These are phyloP conservation scores for Mycena leptocephala DNA, from an alignment of 768 basidiomycete species.

Conservation along the genomic window DNA sequence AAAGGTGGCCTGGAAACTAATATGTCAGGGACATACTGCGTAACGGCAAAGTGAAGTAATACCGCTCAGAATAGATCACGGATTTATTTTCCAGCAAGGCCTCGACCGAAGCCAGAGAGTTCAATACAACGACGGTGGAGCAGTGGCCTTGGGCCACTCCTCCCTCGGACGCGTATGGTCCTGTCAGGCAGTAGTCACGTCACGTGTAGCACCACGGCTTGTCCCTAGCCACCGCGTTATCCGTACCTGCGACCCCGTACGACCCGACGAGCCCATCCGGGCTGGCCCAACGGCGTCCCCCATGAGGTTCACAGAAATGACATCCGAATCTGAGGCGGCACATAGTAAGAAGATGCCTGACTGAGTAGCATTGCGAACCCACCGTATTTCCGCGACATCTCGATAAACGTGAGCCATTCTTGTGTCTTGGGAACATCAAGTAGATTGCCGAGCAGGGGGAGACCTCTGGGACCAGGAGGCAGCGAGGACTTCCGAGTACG, in stretches of 20 bases:
- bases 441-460: constrained; percentile 11
- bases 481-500: background rate
- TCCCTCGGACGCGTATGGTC: too few relatives aligned
- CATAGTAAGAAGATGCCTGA: too few relatives aligned
- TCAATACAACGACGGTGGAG: background rate
- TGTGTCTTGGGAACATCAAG: constrained; percentile 1
- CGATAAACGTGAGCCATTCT: constrained; percentile 13
- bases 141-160: too few relatives aligned
- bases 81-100: background rate
- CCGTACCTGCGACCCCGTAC: too few relatives aligned
- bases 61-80: constrained; percentile 5
- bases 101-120: background rate
- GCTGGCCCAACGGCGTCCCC: too few relatives aligned
- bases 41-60: background rate
- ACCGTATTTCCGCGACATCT: constrained; percentile 18
- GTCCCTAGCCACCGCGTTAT: too few relatives aligned
- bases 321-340: constrained; percentile 1
- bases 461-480: constrained; percentile 12
- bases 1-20: background rate
- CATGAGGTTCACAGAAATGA: background rate
- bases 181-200: too few relatives aligned
- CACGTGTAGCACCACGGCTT: too few relatives aligned
- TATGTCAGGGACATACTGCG: background rate
- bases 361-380: too few relatives aligned
- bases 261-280: too few relatives aligned